Percentiles rank a stretch among this genome's conserved stretches.
phyloP scores from a whole-genome alignment of 768 basidiomycete species.

The Coprinopsis cinerea region DNA sequence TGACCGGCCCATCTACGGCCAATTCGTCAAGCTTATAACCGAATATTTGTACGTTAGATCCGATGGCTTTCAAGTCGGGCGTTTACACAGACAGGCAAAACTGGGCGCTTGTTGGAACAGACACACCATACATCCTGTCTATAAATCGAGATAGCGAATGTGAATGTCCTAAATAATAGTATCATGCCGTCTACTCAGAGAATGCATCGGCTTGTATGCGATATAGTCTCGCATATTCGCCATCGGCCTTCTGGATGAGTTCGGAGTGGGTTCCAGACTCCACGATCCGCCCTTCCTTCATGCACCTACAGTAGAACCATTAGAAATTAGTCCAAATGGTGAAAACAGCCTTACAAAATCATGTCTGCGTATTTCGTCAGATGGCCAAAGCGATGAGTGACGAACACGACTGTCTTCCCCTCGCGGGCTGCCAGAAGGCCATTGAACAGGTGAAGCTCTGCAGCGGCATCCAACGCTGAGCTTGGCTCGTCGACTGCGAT shows the following conservation, averaged over 20 bases:
- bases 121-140: too few relatives aligned
- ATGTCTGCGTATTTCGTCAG: constrained; percentile 44
- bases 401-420: constrained; percentile 51
- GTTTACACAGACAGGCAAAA: too few relatives aligned
- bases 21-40: too few relatives aligned
- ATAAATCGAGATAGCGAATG: too few relatives aligned
- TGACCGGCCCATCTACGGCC: too few relatives aligned
- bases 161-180: too few relatives aligned
- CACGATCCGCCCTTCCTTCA: constrained; percentile 37
- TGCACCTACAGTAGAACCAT: constrained; percentile 26
- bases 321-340: background rate
- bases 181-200: too few relatives aligned
- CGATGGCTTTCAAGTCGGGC: too few relatives aligned
- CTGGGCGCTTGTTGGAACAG: too few relatives aligned
- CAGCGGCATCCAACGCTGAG: constrained; percentile 49
- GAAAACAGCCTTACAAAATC: constrained; percentile 38
- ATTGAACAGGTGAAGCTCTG: constrained; percentile 43
- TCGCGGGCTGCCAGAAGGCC: constrained; percentile 29
- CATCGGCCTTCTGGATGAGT: constrained; percentile 27
- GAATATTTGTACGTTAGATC: too few relatives aligned
- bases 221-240: constrained; percentile 38
- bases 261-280: constrained; percentile 38
- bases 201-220: constrained; percentile 32
- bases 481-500: constrained; percentile 56
- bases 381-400: constrained; percentile 50